A percentile compares a stretch with the other conserved stretches of the same genome.
phyloP scores from a whole-genome alignment of 805 yeast species.

The Candida jianshihensis region DNA sequence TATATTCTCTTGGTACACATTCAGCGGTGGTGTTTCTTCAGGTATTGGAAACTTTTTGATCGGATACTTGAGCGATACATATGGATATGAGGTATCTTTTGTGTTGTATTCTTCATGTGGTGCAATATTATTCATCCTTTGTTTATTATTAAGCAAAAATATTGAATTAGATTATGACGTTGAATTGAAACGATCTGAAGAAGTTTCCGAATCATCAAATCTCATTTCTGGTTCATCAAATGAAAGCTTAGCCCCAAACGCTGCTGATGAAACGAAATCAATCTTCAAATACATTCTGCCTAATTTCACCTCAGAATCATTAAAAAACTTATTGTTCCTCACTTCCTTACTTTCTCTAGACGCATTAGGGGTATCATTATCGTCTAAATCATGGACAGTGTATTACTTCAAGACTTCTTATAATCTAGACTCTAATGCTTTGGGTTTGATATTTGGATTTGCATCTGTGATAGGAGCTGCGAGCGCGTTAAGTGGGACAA shows the following conservation, averaged over 20 bases:
- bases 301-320: conserved; percentile 13
- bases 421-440: conserved; percentile 25
- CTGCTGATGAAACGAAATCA: conserved; percentile 1
- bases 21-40: conserved; percentile 39
- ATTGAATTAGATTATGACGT: conserved; percentile 12
- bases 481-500: conserved; percentile 35
- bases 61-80: conserved; percentile 26
- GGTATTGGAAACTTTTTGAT: conserved; percentile 39
- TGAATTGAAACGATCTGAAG: background rate
- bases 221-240: background rate
- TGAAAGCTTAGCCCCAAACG: background rate
- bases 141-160: conserved; percentile 5
- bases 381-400: conserved; percentile 40
- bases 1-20: conserved; percentile 51
- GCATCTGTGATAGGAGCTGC: conserved; percentile 33
- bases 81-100: conserved; percentile 9
- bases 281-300: conserved; percentile 9
- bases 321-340: conserved; percentile 26
- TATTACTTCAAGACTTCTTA: conserved; percentile 35
- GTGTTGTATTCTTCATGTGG: conserved; percentile 8
- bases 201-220: conserved; percentile 1
- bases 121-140: conserved; percentile 1
- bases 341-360: conserved; percentile 35
- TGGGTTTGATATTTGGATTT: conserved; percentile 34
- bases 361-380: conserved; percentile 36